Base-by-base conservation (phyloP, 805 yeast species). In the Novakomyces olei region DNA sequence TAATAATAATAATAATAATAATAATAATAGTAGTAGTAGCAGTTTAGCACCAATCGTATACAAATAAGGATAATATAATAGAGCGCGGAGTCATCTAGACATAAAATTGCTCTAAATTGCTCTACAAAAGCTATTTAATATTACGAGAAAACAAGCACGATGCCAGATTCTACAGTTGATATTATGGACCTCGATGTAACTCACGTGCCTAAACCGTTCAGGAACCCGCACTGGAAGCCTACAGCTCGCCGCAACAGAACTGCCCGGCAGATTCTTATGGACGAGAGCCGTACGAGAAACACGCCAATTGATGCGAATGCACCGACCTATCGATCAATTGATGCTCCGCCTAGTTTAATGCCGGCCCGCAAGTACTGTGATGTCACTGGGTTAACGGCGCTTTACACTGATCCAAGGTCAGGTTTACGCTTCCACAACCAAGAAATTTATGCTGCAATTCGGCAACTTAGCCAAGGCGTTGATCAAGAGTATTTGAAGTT, bases 401-500 rank as follows among this genome's bases (percentile, higher is more conserved):
- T 53, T 23, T 83, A 83, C 58, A 73, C 65, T 47, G 62, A 72
- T 10, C 85, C 85, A 0, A 32, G 43, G 4, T 61, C 72, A 15
- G 72, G 74, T 29, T 55, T 83, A 29, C 58, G 92, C 36, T 83
- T 69, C 50, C 69, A 76, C 51, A 73, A 83, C 48, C 69, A 69
- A 31, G 94, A 83, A 50, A 72, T 85, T 19, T 81, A 69, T 50
- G 76, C 72, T 32, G 72, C 79, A 20, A 57, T 65, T 33, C 69
- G 69, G 48, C 69, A 69, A 40, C 68, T 83, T 71, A 72, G 79
- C 1, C 76, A 88, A 3, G 92, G 93, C 16, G 74, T 76, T 23
- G 95, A 83, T 52, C 95, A 83, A 53, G 88, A 80, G 50, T 83
- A 80, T 48, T 58, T 83, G 46, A 75, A 75, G 40, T 58, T 83